A percentile compares a stretch with the other conserved stretches of the same genome.
Evolutionary conservation across 2,329 filamentous ascomycete species (phyloP).

Genomic region (Aspergillus ochraceus): DNA sequence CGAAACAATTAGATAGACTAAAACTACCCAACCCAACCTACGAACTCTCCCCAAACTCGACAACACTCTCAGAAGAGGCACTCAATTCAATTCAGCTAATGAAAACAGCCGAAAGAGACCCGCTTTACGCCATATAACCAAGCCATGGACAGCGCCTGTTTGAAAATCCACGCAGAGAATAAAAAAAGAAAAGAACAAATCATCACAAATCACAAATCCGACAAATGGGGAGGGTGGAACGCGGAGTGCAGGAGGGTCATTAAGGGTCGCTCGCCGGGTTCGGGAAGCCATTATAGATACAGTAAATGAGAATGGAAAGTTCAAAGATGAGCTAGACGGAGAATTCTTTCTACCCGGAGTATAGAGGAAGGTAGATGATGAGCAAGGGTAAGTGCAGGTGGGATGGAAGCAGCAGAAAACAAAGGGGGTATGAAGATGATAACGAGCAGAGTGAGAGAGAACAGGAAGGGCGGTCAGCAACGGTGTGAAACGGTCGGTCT

Average conservation of each 20-base stretch:
- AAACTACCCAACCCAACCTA: not conserved
- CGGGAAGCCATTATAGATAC: not conserved
- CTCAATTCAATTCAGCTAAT: not conserved
- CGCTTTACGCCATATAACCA: not conserved
- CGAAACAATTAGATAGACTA: too few species aligned
- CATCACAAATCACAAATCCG: not conserved
- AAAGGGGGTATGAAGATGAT: not conserved
- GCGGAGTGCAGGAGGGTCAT: not conserved
- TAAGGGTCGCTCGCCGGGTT: not conserved
- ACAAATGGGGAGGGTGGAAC: not conserved
- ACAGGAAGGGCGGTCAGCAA: not conserved
- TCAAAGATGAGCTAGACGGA: not conserved
- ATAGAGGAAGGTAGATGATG: not conserved
- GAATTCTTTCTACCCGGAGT: not conserved
- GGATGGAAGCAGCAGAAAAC: not conserved
- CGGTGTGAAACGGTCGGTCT: not conserved
- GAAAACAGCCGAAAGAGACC: not conserved
- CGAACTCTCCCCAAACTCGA: not conserved
- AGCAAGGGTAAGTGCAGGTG: not conserved
- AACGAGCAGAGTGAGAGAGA: not conserved
- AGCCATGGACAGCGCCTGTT: slow-evolving; percentile 2
- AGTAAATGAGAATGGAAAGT: not conserved
- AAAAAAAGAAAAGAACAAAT: not conserved
- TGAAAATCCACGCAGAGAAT: not conserved
- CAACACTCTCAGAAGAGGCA: not conserved